phyloP scores from a whole-genome alignment of 768 basidiomycete genomes.

The Dictyophora rubrovolvata region DNA sequence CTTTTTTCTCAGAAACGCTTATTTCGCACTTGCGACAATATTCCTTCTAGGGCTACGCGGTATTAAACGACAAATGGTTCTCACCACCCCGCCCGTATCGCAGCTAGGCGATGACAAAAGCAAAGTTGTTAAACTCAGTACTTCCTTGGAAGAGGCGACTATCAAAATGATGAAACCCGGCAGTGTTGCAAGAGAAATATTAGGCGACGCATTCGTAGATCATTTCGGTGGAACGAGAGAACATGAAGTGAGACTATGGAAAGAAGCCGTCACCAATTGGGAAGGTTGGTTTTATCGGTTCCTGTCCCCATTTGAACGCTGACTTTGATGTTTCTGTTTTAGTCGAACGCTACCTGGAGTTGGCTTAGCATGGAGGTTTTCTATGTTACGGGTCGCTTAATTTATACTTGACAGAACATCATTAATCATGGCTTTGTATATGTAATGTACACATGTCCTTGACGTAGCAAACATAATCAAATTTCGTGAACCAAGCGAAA shows the following conservation, averaged over 20 bases:
- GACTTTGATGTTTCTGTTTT: slow-evolving; percentile 11
- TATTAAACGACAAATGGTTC: slow-evolving; percentile 60
- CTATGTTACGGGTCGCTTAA: not conserved
- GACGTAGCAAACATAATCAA: no score
- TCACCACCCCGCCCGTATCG: slow-evolving; percentile 64
- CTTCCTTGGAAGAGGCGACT: slow-evolving; percentile 72
- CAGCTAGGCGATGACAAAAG: slow-evolving; percentile 43
- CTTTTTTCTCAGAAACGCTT: slow-evolving; percentile 47
- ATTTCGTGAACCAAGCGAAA: no score
- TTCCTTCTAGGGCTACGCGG: slow-evolving; percentile 83
- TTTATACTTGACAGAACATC: not conserved
- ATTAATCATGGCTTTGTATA: no score
- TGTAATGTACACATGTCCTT: no score
- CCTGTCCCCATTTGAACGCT: not conserved
- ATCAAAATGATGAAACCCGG: slow-evolving; percentile 63
- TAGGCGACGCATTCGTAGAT: slow-evolving; percentile 87
- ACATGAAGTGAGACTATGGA: slow-evolving; percentile 81
- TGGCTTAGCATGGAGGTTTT: slow-evolving; percentile 35
- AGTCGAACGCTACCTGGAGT: slow-evolving; percentile 84
- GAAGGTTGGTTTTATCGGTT: slow-evolving; percentile 50
- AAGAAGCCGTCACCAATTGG: slow-evolving; percentile 88
- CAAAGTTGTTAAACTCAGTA: slow-evolving; percentile 67
- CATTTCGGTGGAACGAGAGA: slow-evolving; percentile 94
- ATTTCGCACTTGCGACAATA: slow-evolving; percentile 80
- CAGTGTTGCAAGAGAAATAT: slow-evolving; percentile 78